A percentile compares a stretch with the other conserved stretches of the same genome.
Evolutionary conservation across 495 filamentous ascomycete genomes (phyloP).

Genomic region (Penicillium roqueforti): DNA sequence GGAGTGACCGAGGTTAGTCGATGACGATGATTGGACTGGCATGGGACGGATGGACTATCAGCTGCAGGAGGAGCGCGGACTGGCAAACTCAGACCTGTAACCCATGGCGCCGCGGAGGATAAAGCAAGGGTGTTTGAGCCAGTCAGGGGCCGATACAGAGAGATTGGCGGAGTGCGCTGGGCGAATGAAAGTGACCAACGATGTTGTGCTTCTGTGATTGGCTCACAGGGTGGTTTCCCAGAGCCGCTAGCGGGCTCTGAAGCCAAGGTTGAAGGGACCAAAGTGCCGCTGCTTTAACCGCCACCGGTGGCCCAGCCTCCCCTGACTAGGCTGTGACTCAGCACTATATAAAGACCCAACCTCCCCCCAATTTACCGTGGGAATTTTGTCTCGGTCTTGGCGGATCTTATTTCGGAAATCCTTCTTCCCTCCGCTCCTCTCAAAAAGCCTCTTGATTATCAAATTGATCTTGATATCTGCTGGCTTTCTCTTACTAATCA

Average conservation of each 20-base stretch:
- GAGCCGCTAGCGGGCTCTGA: slow-evolving; percentile 23
- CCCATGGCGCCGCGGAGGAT: slow-evolving; percentile 31
- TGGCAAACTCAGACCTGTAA: slow-evolving; percentile 29
- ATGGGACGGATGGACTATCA: slow-evolving; percentile 23
- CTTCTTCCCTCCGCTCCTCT: slow-evolving; percentile 25
- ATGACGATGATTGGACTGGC: slow-evolving; percentile 31
- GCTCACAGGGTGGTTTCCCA: slow-evolving; percentile 3
- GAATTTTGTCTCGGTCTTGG: slow-evolving; percentile 47
- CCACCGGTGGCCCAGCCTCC: slow-evolving; percentile 40
- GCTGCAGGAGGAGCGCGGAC: slow-evolving; percentile 33
- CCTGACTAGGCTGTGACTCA: slow-evolving; percentile 41
- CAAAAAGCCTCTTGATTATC: slow-evolving; percentile 14
- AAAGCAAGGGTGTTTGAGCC: slow-evolving; percentile 30
- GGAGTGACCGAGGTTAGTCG: slow-evolving; percentile 26
- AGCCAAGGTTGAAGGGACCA: slow-evolving; percentile 35
- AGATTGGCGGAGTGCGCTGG: slow-evolving; percentile 14
- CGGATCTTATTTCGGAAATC: slow-evolving; percentile 32
- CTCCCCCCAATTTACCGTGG: slow-evolving; percentile 33
- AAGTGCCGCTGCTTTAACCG: slow-evolving; percentile 41
- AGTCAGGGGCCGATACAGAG: slow-evolving; percentile 17
- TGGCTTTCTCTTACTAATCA: slow-evolving; percentile 19
- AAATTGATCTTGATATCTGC: slow-evolving; percentile 16
- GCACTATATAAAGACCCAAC: slow-evolving; percentile 48
- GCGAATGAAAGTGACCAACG: slow-evolving; percentile 5
- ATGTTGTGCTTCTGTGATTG: slow-evolving; percentile 8